Conservation (phyloP, 139 green algal genomes). For the Chlamydomonas applanata region DNA sequence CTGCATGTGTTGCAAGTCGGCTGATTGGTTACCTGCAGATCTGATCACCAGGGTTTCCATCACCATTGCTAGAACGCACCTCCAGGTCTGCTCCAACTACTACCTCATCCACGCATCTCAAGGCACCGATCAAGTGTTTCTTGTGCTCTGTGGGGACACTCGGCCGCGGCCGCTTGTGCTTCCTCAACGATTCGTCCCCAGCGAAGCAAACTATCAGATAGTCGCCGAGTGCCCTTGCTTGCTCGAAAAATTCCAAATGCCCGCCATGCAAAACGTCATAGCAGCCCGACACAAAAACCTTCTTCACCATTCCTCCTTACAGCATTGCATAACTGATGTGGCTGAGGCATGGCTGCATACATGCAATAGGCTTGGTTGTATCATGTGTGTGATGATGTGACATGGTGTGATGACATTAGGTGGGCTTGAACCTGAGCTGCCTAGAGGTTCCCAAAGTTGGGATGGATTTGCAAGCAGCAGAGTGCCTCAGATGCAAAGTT, state of each 20-base stretch:
- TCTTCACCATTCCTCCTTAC: neutral
- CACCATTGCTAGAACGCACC: neutral
- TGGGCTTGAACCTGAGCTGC: too few relatives aligned
- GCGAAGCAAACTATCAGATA: conserved; percentile 33
- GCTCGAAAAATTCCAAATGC: conserved; percentile 35
- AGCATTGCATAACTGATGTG: neutral
- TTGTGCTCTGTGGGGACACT: conserved; percentile 32
- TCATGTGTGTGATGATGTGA: too few relatives aligned
- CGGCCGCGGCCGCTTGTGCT: conserved; percentile 18
- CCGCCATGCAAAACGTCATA: conserved; percentile 25
- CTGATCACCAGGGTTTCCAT: too few relatives aligned
- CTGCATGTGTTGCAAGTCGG: too few relatives aligned
- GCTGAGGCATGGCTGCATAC: too few relatives aligned
- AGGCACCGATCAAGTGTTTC: conserved; percentile 5
- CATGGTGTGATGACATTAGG: too few relatives aligned
- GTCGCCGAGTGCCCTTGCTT: conserved; percentile 24
- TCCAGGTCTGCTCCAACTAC: conserved; percentile 24
- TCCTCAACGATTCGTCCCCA: conserved; percentile 18
- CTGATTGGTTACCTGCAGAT: too few relatives aligned
- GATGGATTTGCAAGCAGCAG: too few relatives aligned
- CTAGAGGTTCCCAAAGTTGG: too few relatives aligned
- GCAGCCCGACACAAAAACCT: conserved; percentile 23
- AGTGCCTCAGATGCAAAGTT: too few relatives aligned
- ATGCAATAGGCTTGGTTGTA: too few relatives aligned
- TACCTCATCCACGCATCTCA: conserved; percentile 37